Percentiles rank a stretch among this genome's conserved stretches.
Evolutionary conservation across 352 stramenopile genomes (phyloP).

Genomic region (Albugo laibachii): DNA sequence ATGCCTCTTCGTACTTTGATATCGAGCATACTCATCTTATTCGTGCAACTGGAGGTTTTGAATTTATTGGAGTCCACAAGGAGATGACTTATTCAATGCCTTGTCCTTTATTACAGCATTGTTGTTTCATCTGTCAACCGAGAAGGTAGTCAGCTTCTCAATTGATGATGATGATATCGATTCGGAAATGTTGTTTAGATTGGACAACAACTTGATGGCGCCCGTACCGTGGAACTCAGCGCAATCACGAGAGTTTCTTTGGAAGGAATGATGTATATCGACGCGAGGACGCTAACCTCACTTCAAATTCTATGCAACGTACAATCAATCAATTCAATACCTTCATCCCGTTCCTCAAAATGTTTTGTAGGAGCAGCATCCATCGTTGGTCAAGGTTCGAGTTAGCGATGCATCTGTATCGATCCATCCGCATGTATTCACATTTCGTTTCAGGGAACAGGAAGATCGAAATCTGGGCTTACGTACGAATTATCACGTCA

Average conservation of each 20-base stretch:
- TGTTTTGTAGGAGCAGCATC: slow-evolving; percentile 42
- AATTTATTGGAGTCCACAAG: not conserved
- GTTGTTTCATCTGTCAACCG: slow-evolving; percentile 32
- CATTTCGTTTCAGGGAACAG: slow-evolving; percentile 13
- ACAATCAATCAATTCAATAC: slow-evolving; percentile 1
- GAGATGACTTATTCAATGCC: not conserved
- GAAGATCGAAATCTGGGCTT: slow-evolving; percentile 19
- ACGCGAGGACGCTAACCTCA: slow-evolving; percentile 40
- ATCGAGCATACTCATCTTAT: slow-evolving; percentile 61
- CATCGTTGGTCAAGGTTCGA: slow-evolving; percentile 61
- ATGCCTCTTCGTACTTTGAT: slow-evolving; percentile 55
- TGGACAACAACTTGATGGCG: slow-evolving; percentile 56
- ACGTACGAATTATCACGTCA: not conserved
- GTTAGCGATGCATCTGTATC: not conserved
- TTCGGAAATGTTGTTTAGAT: slow-evolving; percentile 19
- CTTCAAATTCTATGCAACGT: slow-evolving; percentile 74
- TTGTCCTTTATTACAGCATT: slow-evolving; percentile 18
- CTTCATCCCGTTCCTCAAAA: slow-evolving; percentile 2
- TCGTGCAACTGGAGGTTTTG: slow-evolving; percentile 41
- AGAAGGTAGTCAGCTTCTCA: slow-evolving; percentile 45
- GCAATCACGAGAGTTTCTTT: slow-evolving; percentile 42
- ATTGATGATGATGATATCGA: not conserved
- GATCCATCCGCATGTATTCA: not conserved
- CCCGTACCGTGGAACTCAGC: slow-evolving; percentile 26
- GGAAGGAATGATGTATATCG: slow-evolving; percentile 64